These are phyloP conservation scores for Epichloe scottii DNA, from an alignment of 2,329 filamentous ascomycete genomes.

Conservation along the genomic window DNA sequence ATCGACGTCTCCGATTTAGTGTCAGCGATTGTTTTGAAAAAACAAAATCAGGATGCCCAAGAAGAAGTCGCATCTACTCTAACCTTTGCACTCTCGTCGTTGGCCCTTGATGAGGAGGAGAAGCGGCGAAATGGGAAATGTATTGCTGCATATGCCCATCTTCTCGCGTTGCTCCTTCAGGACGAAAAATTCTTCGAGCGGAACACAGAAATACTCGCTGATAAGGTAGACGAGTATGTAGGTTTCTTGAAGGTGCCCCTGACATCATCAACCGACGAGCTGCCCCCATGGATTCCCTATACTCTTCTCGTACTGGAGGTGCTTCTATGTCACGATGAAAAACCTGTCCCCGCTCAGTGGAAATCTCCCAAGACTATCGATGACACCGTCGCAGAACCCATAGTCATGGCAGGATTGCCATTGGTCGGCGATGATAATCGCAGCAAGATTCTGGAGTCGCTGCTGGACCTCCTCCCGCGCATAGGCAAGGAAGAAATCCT, in stretches of 20 bases:
- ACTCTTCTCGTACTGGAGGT: slow-evolving; percentile 84
- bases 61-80: slow-evolving; percentile 73
- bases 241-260: slow-evolving; percentile 63
- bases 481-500: slow-evolving; percentile 80
- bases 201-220: slow-evolving; percentile 61
- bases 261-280: slow-evolving; percentile 57
- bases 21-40: slow-evolving; percentile 52
- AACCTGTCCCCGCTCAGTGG: slow-evolving; percentile 66
- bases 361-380: slow-evolving; percentile 39
- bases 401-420: slow-evolving; percentile 50
- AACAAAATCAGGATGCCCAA: slow-evolving; percentile 41
- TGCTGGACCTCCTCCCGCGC: slow-evolving; percentile 74
- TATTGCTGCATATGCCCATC: slow-evolving; percentile 81
- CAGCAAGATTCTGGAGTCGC: slow-evolving; percentile 55
- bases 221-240: slow-evolving; percentile 64
- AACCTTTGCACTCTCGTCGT: slow-evolving; percentile 68
- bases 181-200: slow-evolving; percentile 69
- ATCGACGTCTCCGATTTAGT: slow-evolving; percentile 88
- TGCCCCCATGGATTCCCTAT: slow-evolving; percentile 88
- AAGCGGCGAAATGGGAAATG: slow-evolving; percentile 49
- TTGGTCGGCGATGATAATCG: slow-evolving; percentile 48
- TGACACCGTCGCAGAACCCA: slow-evolving; percentile 36
- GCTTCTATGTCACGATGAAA: slow-evolving; percentile 76
- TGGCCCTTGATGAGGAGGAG: slow-evolving; percentile 46
- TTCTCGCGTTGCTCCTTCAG: slow-evolving; percentile 78